Percentiles rank a stretch among this genome's conserved stretches.
phyloP scores from a whole-genome alignment of 371 early-diverging fungal species.

The Circinella umbellata region DNA sequence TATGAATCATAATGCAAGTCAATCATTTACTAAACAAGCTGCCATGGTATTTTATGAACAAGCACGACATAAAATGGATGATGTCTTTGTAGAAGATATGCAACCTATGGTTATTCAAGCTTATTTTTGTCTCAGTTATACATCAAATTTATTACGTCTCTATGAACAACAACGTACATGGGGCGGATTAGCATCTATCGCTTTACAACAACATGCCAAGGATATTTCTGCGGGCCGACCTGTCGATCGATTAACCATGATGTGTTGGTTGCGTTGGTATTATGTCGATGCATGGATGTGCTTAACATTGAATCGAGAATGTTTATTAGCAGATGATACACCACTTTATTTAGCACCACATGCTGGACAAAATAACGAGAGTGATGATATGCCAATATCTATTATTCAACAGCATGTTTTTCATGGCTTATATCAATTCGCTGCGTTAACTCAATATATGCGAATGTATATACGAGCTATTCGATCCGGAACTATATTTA shows the following conservation, averaged over 20 bases:
- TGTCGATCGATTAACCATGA: slow-evolving; percentile 17
- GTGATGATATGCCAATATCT: background rate
- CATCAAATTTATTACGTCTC: slow-evolving; percentile 32
- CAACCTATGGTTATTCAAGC: slow-evolving; percentile 26
- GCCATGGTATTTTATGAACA: slow-evolving; percentile 36
- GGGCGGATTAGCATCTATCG: slow-evolving; percentile 34
- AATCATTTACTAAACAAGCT: slow-evolving; percentile 24
- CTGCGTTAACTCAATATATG: slow-evolving; percentile 37
- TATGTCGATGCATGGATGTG: slow-evolving; percentile 55
- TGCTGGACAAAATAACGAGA: background rate
- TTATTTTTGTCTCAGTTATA: slow-evolving; percentile 40
- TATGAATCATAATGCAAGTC: slow-evolving; percentile 22
- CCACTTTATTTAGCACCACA: slow-evolving; percentile 16
- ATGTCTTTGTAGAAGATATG: slow-evolving; percentile 30
- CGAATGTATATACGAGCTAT: slow-evolving; percentile 42
- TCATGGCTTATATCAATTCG: slow-evolving; percentile 31
- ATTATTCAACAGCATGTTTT: background rate
- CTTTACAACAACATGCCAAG: slow-evolving; percentile 24
- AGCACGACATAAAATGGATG: slow-evolving; percentile 36
- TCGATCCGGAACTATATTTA: slow-evolving; percentile 28
- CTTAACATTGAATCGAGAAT: slow-evolving; percentile 40
- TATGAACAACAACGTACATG: slow-evolving; percentile 39
- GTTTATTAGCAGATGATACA: slow-evolving; percentile 34
- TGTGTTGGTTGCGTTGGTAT: slow-evolving; percentile 50
- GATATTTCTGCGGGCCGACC: slow-evolving; percentile 10